Evolutionary conservation across 768 basidiomycete genomes (phyloP).

Genomic region (Fomitopsis serialis): DNA sequence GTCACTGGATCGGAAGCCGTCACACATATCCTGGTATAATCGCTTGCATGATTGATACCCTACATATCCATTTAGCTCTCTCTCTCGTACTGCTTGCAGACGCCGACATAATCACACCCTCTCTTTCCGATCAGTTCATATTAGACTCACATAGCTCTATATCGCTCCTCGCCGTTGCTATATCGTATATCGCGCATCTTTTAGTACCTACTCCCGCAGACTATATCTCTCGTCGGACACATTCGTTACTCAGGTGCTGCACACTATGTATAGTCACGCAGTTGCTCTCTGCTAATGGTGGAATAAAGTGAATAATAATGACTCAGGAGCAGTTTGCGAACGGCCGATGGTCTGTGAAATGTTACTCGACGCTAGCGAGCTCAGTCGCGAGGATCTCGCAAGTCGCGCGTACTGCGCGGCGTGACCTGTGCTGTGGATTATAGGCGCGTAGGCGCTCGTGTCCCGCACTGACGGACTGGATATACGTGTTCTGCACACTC

Average conservation of each 20-base stretch:
- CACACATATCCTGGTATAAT: not conserved
- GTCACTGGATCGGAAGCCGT: not conserved
- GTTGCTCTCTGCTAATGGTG: not conserved
- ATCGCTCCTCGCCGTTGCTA: not conserved
- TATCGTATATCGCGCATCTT: slow-evolving; percentile 2
- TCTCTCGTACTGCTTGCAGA: slow-evolving; percentile 6
- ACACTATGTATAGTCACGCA: slow-evolving; percentile 5
- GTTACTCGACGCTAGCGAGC: too few relatives aligned
- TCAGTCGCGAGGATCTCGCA: too few relatives aligned
- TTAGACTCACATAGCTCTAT: not conserved
- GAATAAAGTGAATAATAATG: not conserved
- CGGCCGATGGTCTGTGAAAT: too few relatives aligned
- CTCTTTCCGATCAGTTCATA: slow-evolving; percentile 15
- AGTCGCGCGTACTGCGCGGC: too few relatives aligned
- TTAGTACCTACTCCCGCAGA: slow-evolving; percentile 2
- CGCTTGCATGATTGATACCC: slow-evolving; percentile 5
- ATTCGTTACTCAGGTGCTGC: slow-evolving; percentile 10
- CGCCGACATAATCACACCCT: slow-evolving; percentile 11
- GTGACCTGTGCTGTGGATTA: too few relatives aligned
- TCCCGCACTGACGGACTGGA: slow-evolving; percentile 2
- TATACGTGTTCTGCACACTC: slow-evolving; percentile 32
- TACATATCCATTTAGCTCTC: not conserved
- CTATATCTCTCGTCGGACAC: slow-evolving; percentile 1
- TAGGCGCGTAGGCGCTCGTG: not conserved
- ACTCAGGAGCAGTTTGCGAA: not conserved